These are phyloP conservation scores for Blastobotrys petasosporus DNA, from an alignment of 1,139 yeast genomes.

Conservation along the genomic window DNA sequence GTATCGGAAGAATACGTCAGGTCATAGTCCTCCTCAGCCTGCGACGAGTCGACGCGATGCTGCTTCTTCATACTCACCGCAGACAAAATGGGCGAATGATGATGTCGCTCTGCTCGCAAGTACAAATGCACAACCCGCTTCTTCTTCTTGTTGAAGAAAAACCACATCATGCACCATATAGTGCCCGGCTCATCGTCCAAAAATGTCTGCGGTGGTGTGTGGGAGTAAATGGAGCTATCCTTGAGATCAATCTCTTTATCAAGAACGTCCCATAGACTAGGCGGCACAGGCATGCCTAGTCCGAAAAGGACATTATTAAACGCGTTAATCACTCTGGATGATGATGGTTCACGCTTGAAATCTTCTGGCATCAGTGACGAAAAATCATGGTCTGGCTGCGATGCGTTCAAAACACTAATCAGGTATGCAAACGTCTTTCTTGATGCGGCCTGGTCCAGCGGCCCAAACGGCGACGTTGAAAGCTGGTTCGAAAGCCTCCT, in stretches of 20 bases:
- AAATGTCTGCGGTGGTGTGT: slow-evolving; percentile 74
- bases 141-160: slow-evolving; percentile 81
- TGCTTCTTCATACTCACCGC: slow-evolving; percentile 17
- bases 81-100: slow-evolving; percentile 18
- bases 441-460: slow-evolving; percentile 74
- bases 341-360: slow-evolving; percentile 52
- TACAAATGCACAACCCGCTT: slow-evolving; percentile 87
- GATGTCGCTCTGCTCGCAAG: slow-evolving; percentile 36
- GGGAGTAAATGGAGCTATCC: slow-evolving; percentile 70
- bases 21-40: slow-evolving; percentile 44
- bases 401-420: slow-evolving; percentile 82
- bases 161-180: slow-evolving; percentile 90
- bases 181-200: slow-evolving; percentile 70
- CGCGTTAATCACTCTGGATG: slow-evolving; percentile 55
- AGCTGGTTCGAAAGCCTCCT: slow-evolving; percentile 12
- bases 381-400: slow-evolving; percentile 95
- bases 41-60: slow-evolving; percentile 8
- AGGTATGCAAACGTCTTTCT: slow-evolving; percentile 86
- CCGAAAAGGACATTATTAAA: slow-evolving; percentile 78
- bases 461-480: slow-evolving; percentile 80
- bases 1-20: slow-evolving; percentile 32
- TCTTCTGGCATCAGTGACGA: slow-evolving; percentile 81
- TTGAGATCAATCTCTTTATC: slow-evolving; percentile 78
- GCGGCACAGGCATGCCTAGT: slow-evolving; percentile 52
- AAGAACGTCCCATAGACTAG: slow-evolving; percentile 85